phyloP scores from a whole-genome alignment of 768 basidiomycete species.

The Cyclocybe cylindracea region DNA sequence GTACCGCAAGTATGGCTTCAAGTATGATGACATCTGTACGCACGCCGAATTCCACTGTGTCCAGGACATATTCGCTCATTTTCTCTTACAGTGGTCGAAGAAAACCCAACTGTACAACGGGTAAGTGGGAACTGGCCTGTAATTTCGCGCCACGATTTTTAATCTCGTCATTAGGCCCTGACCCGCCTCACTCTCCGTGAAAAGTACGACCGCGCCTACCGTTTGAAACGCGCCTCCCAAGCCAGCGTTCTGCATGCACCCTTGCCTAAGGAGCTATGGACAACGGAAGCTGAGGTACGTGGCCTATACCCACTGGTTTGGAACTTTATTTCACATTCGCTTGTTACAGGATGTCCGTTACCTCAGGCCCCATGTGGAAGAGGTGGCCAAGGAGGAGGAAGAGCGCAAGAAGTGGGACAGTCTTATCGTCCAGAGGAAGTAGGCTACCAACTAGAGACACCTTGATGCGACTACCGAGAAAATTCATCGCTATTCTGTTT shows the following conservation, averaged over 20 bases:
- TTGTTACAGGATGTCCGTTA: constrained; percentile 81
- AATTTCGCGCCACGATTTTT: not conserved
- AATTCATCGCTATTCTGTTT: constrained; percentile 2
- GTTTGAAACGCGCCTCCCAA: constrained; percentile 84
- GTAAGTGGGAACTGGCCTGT: constrained; percentile 38
- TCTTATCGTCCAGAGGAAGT: constrained; percentile 69
- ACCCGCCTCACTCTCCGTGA: constrained; percentile 77
- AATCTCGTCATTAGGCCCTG: constrained; percentile 63
- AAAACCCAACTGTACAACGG: constrained; percentile 75
- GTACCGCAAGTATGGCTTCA: constrained; percentile 86
- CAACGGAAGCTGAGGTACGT: constrained; percentile 69
- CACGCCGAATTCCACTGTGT: constrained; percentile 21
- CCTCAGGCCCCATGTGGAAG: constrained; percentile 74
- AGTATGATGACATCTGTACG: constrained; percentile 93
- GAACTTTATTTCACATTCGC: constrained; percentile 5
- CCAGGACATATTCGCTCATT: constrained; percentile 7
- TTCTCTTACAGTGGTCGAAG: constrained; percentile 61
- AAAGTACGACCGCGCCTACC: constrained; percentile 87
- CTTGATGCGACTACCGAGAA: not conserved
- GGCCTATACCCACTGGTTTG: not conserved
- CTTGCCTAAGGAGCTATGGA: constrained; percentile 83
- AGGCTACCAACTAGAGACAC: constrained; percentile 29
- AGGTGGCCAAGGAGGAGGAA: constrained; percentile 70
- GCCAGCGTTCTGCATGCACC: constrained; percentile 76
- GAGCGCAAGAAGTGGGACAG: constrained; percentile 86